Evolutionary conservation across 495 filamentous ascomycete species (phyloP).

Genomic region (Mycothermus thermophilus): DNA sequence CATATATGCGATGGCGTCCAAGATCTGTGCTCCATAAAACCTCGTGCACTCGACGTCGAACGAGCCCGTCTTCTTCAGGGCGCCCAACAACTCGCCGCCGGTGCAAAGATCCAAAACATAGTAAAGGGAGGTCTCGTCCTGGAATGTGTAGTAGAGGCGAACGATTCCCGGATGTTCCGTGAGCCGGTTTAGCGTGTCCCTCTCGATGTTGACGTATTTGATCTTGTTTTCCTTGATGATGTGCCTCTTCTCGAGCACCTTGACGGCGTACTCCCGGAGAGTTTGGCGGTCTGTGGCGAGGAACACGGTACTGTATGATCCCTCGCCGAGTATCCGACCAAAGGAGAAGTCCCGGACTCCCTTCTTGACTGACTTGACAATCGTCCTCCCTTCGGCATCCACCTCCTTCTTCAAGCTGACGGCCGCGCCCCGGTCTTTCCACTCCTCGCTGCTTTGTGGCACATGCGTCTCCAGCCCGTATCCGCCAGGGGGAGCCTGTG

Average conservation of each 20-base stretch:
- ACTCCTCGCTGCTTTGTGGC: slow-evolving; percentile 68
- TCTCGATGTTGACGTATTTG: slow-evolving; percentile 99
- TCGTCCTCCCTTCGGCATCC: slow-evolving; percentile 70
- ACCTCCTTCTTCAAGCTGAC: slow-evolving; percentile 62
- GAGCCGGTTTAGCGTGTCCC: slow-evolving; percentile 89
- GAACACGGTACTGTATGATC: slow-evolving; percentile 94
- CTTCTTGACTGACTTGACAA: slow-evolving; percentile 80
- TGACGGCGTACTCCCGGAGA: slow-evolving; percentile 93
- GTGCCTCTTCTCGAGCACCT: slow-evolving; percentile 95
- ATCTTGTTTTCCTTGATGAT: slow-evolving; percentile 99
- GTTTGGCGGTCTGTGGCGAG: slow-evolving; percentile 92
- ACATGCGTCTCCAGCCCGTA: slow-evolving; percentile 53
- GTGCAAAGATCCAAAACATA: slow-evolving; percentile 92
- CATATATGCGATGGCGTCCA: slow-evolving; percentile 97
- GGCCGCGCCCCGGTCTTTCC: slow-evolving; percentile 87
- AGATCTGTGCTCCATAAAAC: slow-evolving; percentile 92
- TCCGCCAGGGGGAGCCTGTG: slow-evolving; percentile 26
- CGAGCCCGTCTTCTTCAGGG: slow-evolving; percentile 81
- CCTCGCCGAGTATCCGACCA: slow-evolving; percentile 82
- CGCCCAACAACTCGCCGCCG: slow-evolving; percentile 82
- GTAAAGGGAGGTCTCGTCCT: slow-evolving; percentile 90
- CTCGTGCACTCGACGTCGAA: slow-evolving; percentile 93
- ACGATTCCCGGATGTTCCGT: slow-evolving; percentile 97
- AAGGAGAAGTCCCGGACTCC: slow-evolving; percentile 96
- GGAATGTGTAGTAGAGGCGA: slow-evolving; percentile 96